These are phyloP conservation scores for Trichosporon ovoides DNA, from an alignment of 1,284 basidiomycete species.

Conservation along the genomic window DNA sequence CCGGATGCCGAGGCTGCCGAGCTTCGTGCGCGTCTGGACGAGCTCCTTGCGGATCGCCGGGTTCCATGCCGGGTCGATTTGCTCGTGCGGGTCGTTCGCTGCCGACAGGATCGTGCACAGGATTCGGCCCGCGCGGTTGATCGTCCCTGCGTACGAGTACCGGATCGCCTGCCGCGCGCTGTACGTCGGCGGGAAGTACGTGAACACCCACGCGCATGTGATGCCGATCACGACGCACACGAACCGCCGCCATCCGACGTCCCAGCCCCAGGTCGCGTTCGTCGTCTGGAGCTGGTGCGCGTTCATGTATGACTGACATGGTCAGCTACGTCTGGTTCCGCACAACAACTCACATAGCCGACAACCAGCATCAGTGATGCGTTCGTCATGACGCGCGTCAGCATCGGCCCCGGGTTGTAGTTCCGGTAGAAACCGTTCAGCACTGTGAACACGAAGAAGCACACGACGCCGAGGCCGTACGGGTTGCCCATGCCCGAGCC, in stretches of 20 bases:
- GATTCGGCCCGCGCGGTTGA: slow-evolving; percentile 45
- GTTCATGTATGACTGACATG: slow-evolving; percentile 43
- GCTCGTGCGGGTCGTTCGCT: slow-evolving; percentile 40
- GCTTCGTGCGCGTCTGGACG: slow-evolving; percentile 36
- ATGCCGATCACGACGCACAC: slow-evolving; percentile 46
- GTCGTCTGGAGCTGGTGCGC: slow-evolving; percentile 39
- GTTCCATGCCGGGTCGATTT: slow-evolving; percentile 24
- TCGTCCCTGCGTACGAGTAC: slow-evolving; percentile 45
- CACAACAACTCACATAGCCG: slow-evolving; percentile 52
- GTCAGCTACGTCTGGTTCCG: no score
- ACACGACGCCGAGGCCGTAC: slow-evolving; percentile 67
- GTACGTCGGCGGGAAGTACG: slow-evolving; percentile 47
- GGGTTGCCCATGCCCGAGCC: slow-evolving; percentile 61
- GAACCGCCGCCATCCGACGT: slow-evolving; percentile 51
- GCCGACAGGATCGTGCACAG: slow-evolving; percentile 48
- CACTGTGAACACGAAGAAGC: slow-evolving; percentile 64
- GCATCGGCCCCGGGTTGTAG: slow-evolving; percentile 67
- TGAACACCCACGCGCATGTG: slow-evolving; percentile 43
- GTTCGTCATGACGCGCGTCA: slow-evolving; percentile 66
- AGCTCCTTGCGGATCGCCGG: slow-evolving; percentile 32
- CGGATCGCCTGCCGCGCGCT: slow-evolving; percentile 48
- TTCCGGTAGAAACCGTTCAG: slow-evolving; percentile 55
- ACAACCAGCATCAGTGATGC: slow-evolving; percentile 66
- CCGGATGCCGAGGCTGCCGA: slow-evolving; percentile 37
- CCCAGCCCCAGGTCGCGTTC: slow-evolving; percentile 48